Percentiles rank a stretch among this genome's conserved stretches.
These are phyloP conservation scores for Talaromyces liani DNA, from an alignment of 495 filamentous ascomycete species.

Conservation along the genomic window DNA sequence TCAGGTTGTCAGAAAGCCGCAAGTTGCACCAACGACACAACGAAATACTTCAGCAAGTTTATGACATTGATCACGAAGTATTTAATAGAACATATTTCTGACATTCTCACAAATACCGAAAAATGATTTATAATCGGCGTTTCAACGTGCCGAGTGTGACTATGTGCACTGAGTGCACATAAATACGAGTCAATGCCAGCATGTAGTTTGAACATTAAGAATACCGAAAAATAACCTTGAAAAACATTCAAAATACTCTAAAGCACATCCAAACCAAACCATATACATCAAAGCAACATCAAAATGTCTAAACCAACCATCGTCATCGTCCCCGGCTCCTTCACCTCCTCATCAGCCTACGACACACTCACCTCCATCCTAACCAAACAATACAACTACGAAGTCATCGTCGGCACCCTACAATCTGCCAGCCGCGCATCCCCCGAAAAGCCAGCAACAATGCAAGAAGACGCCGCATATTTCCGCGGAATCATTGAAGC, in stretches of 20 bases:
- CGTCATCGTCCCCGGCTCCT: conserved; percentile 44
- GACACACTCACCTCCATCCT: conserved; percentile 26
- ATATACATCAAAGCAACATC: not conserved
- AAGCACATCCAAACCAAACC: not conserved
- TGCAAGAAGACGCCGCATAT: conserved; percentile 23
- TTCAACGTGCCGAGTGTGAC: not conserved
- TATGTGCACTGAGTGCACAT: not conserved
- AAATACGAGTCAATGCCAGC: not conserved
- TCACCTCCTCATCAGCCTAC: conserved; percentile 29
- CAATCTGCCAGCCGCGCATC: conserved; percentile 35
- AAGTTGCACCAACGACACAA: not conserved
- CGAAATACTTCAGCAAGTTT: not conserved
- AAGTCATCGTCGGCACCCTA: conserved; percentile 26
- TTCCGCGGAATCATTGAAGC: conserved; percentile 19
- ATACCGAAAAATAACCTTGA: not conserved
- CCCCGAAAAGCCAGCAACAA: conserved; percentile 28
- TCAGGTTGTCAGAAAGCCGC: conserved; percentile 1
- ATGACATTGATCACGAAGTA: not conserved
- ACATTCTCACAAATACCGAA: not conserved
- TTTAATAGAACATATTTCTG: not conserved
- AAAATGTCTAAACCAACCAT: conserved; percentile 30
- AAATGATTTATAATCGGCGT: not conserved
- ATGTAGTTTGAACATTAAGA: not conserved
- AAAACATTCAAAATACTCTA: not conserved
- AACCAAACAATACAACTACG: conserved; percentile 19